Evolutionary conservation across 495 filamentous ascomycete genomes (phyloP).

Genomic region (Astrothelium macrocarpum): DNA sequence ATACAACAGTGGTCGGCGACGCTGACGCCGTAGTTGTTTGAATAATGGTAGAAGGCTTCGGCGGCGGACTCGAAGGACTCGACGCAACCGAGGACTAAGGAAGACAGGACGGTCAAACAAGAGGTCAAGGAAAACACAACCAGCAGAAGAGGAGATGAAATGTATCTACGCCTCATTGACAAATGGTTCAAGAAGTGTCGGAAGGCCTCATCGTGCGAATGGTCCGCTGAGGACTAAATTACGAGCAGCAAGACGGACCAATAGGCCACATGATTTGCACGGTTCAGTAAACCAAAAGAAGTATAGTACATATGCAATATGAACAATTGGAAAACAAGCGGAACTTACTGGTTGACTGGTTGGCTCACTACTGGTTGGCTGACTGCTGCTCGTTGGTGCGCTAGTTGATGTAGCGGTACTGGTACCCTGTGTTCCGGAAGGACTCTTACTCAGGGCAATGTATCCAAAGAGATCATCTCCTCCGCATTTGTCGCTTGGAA

Average conservation of each 20-base stretch:
- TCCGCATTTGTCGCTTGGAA: conserved; percentile 55
- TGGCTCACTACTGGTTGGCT: neutral
- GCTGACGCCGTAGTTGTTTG: neutral
- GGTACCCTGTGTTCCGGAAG: conserved; percentile 39
- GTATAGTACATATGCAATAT: neutral
- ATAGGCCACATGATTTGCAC: neutral
- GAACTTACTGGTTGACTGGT: neutral
- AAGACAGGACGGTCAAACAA: neutral
- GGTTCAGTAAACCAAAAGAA: neutral
- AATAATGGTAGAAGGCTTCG: conserved; percentile 2
- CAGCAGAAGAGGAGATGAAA: neutral
- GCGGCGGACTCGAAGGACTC: conserved; percentile 5
- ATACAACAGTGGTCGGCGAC: conserved; percentile 3
- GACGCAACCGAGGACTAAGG: neutral
- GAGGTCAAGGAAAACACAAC: neutral
- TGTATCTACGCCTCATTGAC: neutral
- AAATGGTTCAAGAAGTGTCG: neutral
- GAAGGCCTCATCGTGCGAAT: no score
- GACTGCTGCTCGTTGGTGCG: neutral
- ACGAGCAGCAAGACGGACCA: neutral
- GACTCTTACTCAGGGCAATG: conserved; percentile 35
- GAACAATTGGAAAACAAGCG: neutral
- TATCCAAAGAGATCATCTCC: conserved; percentile 54
- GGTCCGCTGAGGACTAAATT: no score
- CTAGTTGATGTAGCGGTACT: neutral